Conservation (phyloP, 495 filamentous ascomycete genomes). For the Platismatia glauca region DNA sequence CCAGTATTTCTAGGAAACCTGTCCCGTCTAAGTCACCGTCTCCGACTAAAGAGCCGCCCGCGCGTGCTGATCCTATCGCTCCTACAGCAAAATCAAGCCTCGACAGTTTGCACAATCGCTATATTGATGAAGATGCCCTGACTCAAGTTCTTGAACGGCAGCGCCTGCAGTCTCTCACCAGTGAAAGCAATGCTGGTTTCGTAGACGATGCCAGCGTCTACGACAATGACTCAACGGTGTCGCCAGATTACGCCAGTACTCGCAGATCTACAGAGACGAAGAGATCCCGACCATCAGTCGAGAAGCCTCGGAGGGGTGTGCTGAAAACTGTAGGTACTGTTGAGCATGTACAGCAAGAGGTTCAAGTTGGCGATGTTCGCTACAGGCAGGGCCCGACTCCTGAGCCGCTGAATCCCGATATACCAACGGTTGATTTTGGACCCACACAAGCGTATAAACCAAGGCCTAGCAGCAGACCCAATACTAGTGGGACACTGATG, state of each 20-base stretch:
- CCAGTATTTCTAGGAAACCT: conserved; percentile 55
- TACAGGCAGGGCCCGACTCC: conserved; percentile 37
- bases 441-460: conserved; percentile 64
- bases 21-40: conserved; percentile 39
- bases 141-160: conserved; percentile 38
- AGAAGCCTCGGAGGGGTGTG: conserved; percentile 70
- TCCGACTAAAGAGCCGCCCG: background rate
- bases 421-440: conserved; percentile 80
- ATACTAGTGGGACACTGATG: conserved; percentile 20
- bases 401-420: conserved; percentile 38
- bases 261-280: conserved; percentile 54
- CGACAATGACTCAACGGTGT: conserved; percentile 40
- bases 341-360: conserved; percentile 39
- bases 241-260: conserved; percentile 64
- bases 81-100: conserved; percentile 42
- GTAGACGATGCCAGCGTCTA: conserved; percentile 40
- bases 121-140: conserved; percentile 57
- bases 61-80: conserved; percentile 6
- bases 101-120: conserved; percentile 54
- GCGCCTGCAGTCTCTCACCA: conserved; percentile 30
- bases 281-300: conserved; percentile 46
- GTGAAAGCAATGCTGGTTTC: conserved; percentile 16
- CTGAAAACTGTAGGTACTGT: conserved; percentile 68
- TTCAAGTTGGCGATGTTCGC: conserved; percentile 52
- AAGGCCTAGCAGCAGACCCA: conserved; percentile 25